Evolutionary conservation across 1,139 yeast genomes (phyloP), one percentile per base, ranked within the genome.

Genomic region (Hyphopichia pseudoburtonii): DNA sequence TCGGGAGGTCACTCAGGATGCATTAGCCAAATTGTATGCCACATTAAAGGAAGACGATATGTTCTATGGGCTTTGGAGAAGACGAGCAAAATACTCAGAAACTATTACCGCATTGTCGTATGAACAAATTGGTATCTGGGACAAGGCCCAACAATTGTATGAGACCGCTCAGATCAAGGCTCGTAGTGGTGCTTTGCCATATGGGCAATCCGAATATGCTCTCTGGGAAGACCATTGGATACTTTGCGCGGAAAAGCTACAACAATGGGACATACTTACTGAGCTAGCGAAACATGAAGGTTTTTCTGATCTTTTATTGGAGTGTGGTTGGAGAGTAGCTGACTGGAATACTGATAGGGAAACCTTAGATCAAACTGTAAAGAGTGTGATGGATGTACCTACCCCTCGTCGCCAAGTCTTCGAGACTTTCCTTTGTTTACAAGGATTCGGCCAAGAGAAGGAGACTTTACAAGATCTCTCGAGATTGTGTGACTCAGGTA

Each of bases 151-250:
- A 58, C 96, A 89, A 52, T 66, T 90, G 48, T 94, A 94, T 51
- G 99, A 94, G 62, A 80, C 89, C n/a, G 98, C 98, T 1, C 98
- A 94, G 63, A 86, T 94, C 42, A 90, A 92, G 51, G 98, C 98
- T 0, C 72, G 98, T 42, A 85, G 95, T 54, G 98, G 98, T 2
- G 95, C 87, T 3, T 68, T 92, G 35, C 98, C 98, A 0, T 94
- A 88, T 57, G 88, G 96, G 18, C 97, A 94, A 54, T 80, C 96
- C 1, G 99, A 94, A 54, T 94, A 94, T 54, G 82, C 95, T 0
- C 69, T 94, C 32, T 94, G 99, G 99, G 99, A 94, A 64, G 98
- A 94, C 56, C 95, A 92, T 51, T 94, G 98, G 99, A 88, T 94
- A 39, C 66, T 87, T 26, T 90, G 98, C 68, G 96, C 98, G 2